These are phyloP conservation scores for Lentinula novae-zelandiae DNA, from an alignment of 1,284 basidiomycete species.

Conservation along the genomic window DNA sequence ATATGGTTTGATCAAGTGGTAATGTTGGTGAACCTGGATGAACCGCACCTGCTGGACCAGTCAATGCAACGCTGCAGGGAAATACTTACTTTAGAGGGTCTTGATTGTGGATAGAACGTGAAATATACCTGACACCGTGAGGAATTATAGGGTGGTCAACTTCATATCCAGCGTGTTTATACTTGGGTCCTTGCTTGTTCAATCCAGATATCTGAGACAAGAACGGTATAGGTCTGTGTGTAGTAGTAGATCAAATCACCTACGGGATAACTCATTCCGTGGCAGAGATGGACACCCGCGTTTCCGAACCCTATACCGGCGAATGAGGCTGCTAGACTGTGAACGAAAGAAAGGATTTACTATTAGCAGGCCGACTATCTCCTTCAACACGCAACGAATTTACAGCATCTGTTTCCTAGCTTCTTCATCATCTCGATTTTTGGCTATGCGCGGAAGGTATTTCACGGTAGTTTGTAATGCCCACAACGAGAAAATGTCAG, in stretches of 20 bases:
- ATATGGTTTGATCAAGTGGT: background rate
- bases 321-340: constrained; percentile 81
- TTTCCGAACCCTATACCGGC: constrained; percentile 97
- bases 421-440: constrained; percentile 76
- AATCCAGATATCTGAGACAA: constrained; percentile 83
- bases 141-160: constrained; percentile 89
- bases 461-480: constrained; percentile 89
- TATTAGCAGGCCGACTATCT: constrained; percentile 3
- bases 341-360: background rate
- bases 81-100: background rate
- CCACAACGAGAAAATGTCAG: constrained; percentile 96
- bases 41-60: constrained; percentile 71
- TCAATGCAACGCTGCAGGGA: constrained; percentile 66
- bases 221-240: constrained; percentile 2
- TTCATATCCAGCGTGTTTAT: constrained; percentile 82
- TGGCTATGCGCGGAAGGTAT: constrained; percentile 85
- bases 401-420: constrained; percentile 91
- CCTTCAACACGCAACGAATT: constrained; percentile 21
- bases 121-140: constrained; percentile 73
- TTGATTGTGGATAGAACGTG: background rate
- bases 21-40: background rate
- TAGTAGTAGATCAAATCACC: constrained; percentile 21
- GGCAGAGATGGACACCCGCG: constrained; percentile 89
- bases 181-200: constrained; percentile 91
- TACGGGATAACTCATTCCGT: constrained; percentile 83